Evolutionary conservation across 169 alveolate genomes (phyloP).

Genomic region (Babesia divergens): DNA sequence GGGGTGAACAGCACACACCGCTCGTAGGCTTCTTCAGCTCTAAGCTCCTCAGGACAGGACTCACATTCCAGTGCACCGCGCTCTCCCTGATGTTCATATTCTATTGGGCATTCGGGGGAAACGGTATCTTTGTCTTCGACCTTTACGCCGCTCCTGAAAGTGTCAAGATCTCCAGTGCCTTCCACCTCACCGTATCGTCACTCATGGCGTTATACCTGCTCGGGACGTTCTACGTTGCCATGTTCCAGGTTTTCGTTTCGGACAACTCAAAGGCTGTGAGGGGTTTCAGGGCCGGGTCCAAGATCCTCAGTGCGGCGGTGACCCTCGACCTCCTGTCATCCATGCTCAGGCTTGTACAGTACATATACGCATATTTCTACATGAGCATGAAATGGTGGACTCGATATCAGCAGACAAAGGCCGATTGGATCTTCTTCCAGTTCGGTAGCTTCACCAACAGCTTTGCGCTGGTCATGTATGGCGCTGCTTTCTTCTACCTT

Average conservation of each 20-base stretch:
- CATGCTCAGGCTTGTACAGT: conserved; percentile 77
- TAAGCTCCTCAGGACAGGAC: conserved; percentile 74
- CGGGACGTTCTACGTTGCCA: conserved; percentile 78
- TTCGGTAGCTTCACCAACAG: conserved; percentile 80
- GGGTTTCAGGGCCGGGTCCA: conserved; percentile 85
- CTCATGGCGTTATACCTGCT: conserved; percentile 77
- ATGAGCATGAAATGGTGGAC: conserved; percentile 87
- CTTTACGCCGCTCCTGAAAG: conserved; percentile 82
- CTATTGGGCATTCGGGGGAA: conserved; percentile 83
- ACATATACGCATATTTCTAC: conserved; percentile 77
- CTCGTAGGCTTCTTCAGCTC: conserved; percentile 77
- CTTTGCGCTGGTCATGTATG: conserved; percentile 79
- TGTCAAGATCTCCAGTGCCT: conserved; percentile 75
- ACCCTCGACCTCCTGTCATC: conserved; percentile 77
- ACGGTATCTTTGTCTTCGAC: conserved; percentile 79
- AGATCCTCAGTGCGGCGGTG: conserved; percentile 80
- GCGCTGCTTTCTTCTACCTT: conserved; percentile 80
- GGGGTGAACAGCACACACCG: conserved; percentile 84
- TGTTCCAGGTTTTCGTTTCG: conserved; percentile 82
- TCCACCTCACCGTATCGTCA: conserved; percentile 76
- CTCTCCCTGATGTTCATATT: conserved; percentile 77
- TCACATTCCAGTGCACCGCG: conserved; percentile 73
- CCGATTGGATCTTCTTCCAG: conserved; percentile 84
- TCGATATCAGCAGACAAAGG: conserved; percentile 79
- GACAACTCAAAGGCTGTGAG: conserved; percentile 82